Evolutionary conservation across 1,284 basidiomycete species (phyloP).

Genomic region (Filobasidium uniguttulatum): DNA sequence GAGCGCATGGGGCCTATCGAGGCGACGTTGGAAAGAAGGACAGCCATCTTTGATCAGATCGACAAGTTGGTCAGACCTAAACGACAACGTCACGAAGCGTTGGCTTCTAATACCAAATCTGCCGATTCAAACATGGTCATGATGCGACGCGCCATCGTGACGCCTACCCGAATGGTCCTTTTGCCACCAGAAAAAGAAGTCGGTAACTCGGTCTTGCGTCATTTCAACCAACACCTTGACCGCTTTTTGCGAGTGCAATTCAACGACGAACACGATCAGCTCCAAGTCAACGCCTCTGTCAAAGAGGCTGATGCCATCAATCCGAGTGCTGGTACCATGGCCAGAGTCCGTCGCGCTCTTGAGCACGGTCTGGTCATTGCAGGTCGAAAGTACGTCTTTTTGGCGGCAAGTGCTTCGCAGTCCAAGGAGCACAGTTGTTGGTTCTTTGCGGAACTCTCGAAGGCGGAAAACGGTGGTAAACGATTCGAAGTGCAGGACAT

Average conservation of each 20-base stretch:
- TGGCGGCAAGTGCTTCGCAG: constrained; percentile 16
- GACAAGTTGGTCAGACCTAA: not conserved
- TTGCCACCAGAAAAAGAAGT: constrained; percentile 32
- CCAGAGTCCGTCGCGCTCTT: constrained; percentile 30
- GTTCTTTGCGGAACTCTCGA: constrained; percentile 4
- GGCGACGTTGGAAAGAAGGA: not conserved
- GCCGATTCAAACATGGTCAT: not conserved
- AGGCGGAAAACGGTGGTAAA: not conserved
- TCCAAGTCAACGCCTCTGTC: constrained; percentile 27
- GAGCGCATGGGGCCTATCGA: constrained; percentile 1
- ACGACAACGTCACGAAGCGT: not conserved
- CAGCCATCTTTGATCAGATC: not conserved
- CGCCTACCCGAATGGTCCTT: constrained; percentile 33
- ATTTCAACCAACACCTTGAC: constrained; percentile 25
- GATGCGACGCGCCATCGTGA: constrained; percentile 18
- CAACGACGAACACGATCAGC: constrained; percentile 30
- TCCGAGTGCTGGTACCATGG: constrained; percentile 28
- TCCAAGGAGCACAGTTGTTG: constrained; percentile 11
- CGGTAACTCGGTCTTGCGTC: constrained; percentile 33
- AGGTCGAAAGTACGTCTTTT: constrained; percentile 26
- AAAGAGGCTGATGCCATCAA: constrained; percentile 22
- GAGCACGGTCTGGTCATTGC: constrained; percentile 29
- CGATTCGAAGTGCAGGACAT: not conserved
- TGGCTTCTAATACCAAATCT: not conserved
- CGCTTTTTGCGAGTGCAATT: constrained; percentile 35